Conservation (phyloP, 371 early-diverging fungal genomes). For the Lichtheimia ornata region DNA sequence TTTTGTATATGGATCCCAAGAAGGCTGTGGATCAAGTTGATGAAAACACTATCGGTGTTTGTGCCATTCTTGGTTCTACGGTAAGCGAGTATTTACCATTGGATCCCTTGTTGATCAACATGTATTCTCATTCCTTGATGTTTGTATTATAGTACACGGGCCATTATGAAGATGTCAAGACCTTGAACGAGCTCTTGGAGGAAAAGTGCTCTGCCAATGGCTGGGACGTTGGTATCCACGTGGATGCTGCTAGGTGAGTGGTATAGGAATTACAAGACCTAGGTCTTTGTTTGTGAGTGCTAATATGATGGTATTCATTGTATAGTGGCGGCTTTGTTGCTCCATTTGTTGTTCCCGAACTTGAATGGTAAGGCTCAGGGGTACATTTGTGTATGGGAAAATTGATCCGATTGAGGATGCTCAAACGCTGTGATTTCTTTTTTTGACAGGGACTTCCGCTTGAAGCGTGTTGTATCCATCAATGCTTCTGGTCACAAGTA, state of each 20-base stretch:
- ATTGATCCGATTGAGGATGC: no score
- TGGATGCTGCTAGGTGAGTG: constrained; percentile 70
- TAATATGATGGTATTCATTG: background rate
- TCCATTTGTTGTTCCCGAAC: constrained; percentile 73
- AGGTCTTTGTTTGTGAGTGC: background rate
- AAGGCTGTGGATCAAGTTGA: constrained; percentile 63
- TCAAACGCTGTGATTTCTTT: background rate
- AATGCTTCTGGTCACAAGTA: constrained; percentile 79
- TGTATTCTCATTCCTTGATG: background rate
- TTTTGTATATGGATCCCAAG: constrained; percentile 57
- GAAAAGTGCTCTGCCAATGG: constrained; percentile 55
- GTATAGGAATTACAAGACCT: no score
- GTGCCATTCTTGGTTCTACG: constrained; percentile 72
- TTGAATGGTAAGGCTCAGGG: constrained; percentile 59
- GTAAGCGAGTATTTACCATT: constrained; percentile 26
- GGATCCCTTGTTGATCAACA: background rate
- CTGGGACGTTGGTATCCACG: constrained; percentile 71
- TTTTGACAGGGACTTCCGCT: constrained; percentile 55
- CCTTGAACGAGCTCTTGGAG: constrained; percentile 62
- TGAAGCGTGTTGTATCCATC: constrained; percentile 68
- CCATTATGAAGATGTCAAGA: constrained; percentile 75
- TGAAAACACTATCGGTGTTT: constrained; percentile 80
- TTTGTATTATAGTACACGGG: constrained; percentile 62
- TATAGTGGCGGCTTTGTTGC: constrained; percentile 76
- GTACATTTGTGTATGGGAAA: no score